Evolutionary conservation across 2,329 filamentous ascomycete species (phyloP), one percentile per base, ranked within the genome.

Genomic region (Diplodia mutila): DNA sequence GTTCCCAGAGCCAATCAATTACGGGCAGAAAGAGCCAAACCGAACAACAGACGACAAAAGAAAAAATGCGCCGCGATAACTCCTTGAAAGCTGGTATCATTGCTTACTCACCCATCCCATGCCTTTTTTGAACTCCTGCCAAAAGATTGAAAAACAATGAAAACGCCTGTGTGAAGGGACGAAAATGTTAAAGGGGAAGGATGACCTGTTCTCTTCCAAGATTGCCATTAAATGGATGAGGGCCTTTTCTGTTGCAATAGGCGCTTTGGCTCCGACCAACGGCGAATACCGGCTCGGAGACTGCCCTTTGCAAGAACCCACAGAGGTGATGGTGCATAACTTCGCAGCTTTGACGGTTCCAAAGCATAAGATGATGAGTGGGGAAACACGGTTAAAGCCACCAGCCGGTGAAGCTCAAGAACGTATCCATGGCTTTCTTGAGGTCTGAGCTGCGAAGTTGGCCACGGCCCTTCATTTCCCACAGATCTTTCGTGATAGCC

Each of bases 351-450:
- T 4, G n/a, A 21, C 42, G 42, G 18, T 46, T n/a, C 8, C n/a
- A 21, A 46, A 46, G 42, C 18, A 23, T 12, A 21, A 14, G 21
- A 23, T 23, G 25, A 53, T 18, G 12, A 5, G 14, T 14, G 8
- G 39, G 2, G 39, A 37, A 32, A 21, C 16, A 25, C 32, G 3
- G 29, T 59, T 9, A 66, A 18, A 59, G 37, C 68, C 69, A 69
- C 68, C 69, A 68, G 5, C 76, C 77, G n/a, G 74, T 75, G 51
- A 75, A 76, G 9, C 54, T 68, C 42, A 79, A 68, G 66, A 79
- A 78, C n/a, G 51, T 64, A 65, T 79, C 76, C 53, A 79, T 77
- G 54, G 75, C 72, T 48, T 70, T 68, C 32, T 78, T 74, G 75
- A 77, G 76, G 61, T 79, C 77, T 59, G 76, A 73, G 2, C 74